These are phyloP conservation scores for Scalesia atractyloides DNA, from an alignment of 129 eudicot species.

Conservation along the genomic window DNA sequence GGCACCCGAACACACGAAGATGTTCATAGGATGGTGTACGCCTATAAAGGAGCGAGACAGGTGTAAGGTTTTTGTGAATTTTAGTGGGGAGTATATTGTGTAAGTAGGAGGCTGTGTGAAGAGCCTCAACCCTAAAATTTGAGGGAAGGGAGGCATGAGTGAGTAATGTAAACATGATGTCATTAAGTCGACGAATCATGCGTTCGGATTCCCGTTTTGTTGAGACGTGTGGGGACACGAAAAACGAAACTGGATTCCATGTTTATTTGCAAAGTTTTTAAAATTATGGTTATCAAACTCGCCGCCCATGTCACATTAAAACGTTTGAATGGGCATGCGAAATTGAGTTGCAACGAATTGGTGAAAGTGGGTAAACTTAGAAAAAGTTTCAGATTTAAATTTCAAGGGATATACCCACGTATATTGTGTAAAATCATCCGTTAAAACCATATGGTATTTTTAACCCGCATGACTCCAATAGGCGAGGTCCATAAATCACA, in stretches of 20 bases:
- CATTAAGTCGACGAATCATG: too few species aligned
- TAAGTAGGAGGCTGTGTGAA: not conserved
- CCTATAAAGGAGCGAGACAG: not conserved
- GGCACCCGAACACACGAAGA: slow-evolving; percentile 10
- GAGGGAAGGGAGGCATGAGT: too few species aligned
- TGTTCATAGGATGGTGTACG: not conserved
- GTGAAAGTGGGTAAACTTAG: not conserved
- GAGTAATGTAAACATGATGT: too few species aligned
- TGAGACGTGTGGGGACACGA: too few species aligned
- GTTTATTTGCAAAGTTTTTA: not conserved
- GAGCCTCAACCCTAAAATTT: too few species aligned
- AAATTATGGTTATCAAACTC: not conserved
- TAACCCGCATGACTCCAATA: too few species aligned
- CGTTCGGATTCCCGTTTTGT: too few species aligned
- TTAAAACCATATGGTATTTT: too few species aligned
- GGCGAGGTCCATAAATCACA: not conserved
- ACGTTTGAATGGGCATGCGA: not conserved
- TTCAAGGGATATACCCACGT: too few species aligned
- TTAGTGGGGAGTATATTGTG: slow-evolving; percentile 4
- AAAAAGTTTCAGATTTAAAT: too few species aligned
- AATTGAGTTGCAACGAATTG: slow-evolving; percentile 6
- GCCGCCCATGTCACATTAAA: not conserved
- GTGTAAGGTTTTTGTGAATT: not conserved
- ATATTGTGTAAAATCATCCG: too few species aligned
- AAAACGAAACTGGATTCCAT: too few species aligned